Percentiles rank a stretch among this genome's conserved stretches.
Evolutionary conservation across 2,329 filamentous ascomycete genomes (phyloP).

Genomic region (Meredithiella fracta): DNA sequence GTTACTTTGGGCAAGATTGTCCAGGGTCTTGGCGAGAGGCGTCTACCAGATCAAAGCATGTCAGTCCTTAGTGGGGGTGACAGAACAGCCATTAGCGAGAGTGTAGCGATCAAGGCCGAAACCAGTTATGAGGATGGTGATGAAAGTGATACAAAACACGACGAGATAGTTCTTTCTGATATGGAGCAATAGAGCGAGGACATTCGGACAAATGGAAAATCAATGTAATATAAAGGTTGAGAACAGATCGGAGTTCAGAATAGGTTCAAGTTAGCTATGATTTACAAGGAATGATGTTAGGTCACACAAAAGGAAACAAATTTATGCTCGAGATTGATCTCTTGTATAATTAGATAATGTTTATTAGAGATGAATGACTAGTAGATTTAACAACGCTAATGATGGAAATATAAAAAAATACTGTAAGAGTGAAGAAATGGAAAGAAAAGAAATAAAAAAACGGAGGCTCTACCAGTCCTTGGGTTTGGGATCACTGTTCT

Average conservation of each 20-base stretch:
- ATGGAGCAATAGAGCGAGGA: conserved; percentile 2
- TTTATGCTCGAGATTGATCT: too few relatives aligned
- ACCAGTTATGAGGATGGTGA: conserved; percentile 8
- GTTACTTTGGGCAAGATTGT: conserved; percentile 51
- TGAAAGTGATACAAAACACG: conserved; percentile 12
- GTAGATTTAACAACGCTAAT: background rate
- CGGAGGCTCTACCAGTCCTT: background rate
- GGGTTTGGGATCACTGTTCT: background rate
- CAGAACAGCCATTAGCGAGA: conserved; percentile 3
- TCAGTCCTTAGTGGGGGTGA: conserved; percentile 19
- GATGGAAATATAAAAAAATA: background rate
- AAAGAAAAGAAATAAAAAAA: background rate
- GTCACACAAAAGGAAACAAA: too few relatives aligned
- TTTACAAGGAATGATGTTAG: too few relatives aligned
- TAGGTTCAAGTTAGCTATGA: too few relatives aligned
- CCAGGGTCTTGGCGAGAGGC: conserved; percentile 35
- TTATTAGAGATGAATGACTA: background rate
- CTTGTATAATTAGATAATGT: background rate
- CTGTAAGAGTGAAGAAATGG: background rate
- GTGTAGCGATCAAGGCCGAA: conserved; percentile 4
- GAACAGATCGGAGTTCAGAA: too few relatives aligned
- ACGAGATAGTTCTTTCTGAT: conserved; percentile 7
- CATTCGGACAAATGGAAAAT: too few relatives aligned
- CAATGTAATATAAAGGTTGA: background rate
- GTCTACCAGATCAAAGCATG: conserved; percentile 29